Evolutionary conservation across 352 stramenopile genomes (phyloP).

Genomic region (Globisporangium parvum): DNA sequence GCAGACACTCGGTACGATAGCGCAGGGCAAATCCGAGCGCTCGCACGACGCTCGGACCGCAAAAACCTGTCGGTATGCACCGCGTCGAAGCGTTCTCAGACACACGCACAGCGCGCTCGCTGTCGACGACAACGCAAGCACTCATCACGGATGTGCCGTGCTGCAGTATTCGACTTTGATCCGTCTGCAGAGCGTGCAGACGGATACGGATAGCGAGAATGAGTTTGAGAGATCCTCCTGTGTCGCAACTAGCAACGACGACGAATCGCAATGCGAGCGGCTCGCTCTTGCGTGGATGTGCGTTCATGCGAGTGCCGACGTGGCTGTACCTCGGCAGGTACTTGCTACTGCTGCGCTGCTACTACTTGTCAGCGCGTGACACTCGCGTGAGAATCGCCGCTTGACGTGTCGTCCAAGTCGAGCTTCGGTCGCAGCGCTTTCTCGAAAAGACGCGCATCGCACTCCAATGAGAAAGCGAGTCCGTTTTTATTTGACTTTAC

Average conservation of each 20-base stretch:
- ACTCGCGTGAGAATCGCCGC: neutral
- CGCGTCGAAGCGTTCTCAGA: neutral
- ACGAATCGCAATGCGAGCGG: neutral
- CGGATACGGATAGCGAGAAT: neutral
- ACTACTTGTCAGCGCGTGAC: too few species aligned
- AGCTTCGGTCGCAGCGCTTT: neutral
- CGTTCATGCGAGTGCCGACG: too few species aligned
- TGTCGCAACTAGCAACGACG: neutral
- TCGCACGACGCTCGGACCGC: too few species aligned
- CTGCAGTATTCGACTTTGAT: neutral
- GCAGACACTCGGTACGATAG: too few species aligned
- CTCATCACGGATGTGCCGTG: neutral
- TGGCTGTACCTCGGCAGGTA: too few species aligned
- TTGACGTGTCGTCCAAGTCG: too few species aligned
- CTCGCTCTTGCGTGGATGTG: too few species aligned
- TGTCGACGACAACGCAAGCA: neutral
- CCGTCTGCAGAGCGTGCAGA: neutral
- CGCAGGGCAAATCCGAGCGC: too few species aligned
- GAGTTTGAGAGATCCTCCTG: neutral
- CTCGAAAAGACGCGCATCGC: neutral
- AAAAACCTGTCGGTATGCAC: too few species aligned
- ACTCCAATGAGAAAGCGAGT: too few species aligned
- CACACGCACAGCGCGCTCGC: neutral
- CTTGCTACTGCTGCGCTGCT: too few species aligned
- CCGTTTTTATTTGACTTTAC: too few species aligned